phyloP scores from a whole-genome alignment of 2,329 filamentous ascomycete species.

The Colletotrichum godetiae region DNA sequence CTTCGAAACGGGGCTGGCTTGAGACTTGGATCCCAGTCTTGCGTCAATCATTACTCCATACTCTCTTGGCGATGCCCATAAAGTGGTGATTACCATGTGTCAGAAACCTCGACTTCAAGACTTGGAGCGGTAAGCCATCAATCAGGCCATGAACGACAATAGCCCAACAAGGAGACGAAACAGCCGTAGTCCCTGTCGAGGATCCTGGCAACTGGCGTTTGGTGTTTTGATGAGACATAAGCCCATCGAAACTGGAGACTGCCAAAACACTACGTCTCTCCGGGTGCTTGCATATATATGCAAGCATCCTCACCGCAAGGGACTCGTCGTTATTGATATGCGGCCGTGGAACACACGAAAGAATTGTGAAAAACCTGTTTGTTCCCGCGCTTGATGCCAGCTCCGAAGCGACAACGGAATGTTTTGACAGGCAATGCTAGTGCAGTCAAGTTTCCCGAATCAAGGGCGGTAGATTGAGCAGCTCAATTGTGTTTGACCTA shows the following conservation, averaged over 20 bases:
- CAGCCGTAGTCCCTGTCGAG: neutral
- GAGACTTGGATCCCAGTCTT: conserved; percentile 3
- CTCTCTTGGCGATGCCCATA: neutral
- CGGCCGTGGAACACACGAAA: neutral
- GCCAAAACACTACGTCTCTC: neutral
- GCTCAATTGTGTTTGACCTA: neutral
- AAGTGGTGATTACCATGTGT: neutral
- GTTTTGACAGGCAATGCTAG: conserved; percentile 1
- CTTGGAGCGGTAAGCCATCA: conserved; percentile 4
- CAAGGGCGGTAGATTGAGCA: neutral
- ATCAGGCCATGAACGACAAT: neutral
- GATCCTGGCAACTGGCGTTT: neutral
- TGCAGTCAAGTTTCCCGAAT: neutral
- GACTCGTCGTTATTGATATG: neutral
- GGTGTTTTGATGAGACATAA: neutral
- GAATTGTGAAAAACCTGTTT: conserved; percentile 1
- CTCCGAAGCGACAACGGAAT: neutral
- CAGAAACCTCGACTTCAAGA: neutral
- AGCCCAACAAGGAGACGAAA: neutral
- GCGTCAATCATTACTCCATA: neutral
- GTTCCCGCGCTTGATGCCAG: neutral
- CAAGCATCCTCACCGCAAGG: conserved; percentile 28
- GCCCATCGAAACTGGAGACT: neutral
- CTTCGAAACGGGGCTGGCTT: neutral
- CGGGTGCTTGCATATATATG: conserved; percentile 15